Evolutionary conservation across 2,329 filamentous ascomycete species (phyloP).

Genomic region (Colletotrichum lentis): DNA sequence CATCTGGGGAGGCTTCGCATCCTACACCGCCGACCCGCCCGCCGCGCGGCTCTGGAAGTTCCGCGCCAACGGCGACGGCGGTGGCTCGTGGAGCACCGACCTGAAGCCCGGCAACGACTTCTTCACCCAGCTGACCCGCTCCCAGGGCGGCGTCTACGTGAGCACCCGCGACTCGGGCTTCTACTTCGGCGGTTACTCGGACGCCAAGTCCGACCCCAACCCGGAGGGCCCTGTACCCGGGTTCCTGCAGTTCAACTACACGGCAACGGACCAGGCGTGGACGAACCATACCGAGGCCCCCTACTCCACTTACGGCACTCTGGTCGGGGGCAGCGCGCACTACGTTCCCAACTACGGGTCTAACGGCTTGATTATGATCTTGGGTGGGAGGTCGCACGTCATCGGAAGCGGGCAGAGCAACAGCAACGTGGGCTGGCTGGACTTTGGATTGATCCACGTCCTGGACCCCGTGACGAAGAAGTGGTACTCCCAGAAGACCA

Average conservation of each 20-base stretch:
- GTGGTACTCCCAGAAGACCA: conserved; percentile 37
- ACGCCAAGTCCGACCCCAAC: conserved; percentile 9
- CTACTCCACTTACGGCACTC: conserved; percentile 30
- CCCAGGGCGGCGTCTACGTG: conserved; percentile 27
- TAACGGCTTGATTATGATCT: conserved; percentile 34
- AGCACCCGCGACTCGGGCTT: conserved; percentile 35
- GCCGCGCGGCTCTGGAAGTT: conserved; percentile 36
- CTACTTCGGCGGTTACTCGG: conserved; percentile 34
- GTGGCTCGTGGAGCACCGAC: conserved; percentile 37
- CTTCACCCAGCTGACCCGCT: conserved; percentile 24
- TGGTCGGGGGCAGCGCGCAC: conserved; percentile 24
- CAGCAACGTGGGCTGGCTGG: conserved; percentile 23
- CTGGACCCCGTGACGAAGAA: conserved; percentile 35
- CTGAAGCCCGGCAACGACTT: conserved; percentile 20
- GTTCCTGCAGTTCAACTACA: conserved; percentile 34
- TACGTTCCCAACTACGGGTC: conserved; percentile 34
- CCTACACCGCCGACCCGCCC: conserved; percentile 6
- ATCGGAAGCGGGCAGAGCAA: conserved; percentile 4
- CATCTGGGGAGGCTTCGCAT: conserved; percentile 38
- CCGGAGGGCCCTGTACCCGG: conserved; percentile 27
- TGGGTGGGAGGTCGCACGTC: conserved; percentile 28
- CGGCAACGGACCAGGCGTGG: conserved; percentile 25
- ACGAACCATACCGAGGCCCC: conserved; percentile 28
- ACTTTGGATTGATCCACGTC: conserved; percentile 33
- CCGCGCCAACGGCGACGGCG: conserved; percentile 27